Conservation (phyloP, 2,329 filamentous ascomycete genomes). For the Pestalotiopsis sp. region DNA sequence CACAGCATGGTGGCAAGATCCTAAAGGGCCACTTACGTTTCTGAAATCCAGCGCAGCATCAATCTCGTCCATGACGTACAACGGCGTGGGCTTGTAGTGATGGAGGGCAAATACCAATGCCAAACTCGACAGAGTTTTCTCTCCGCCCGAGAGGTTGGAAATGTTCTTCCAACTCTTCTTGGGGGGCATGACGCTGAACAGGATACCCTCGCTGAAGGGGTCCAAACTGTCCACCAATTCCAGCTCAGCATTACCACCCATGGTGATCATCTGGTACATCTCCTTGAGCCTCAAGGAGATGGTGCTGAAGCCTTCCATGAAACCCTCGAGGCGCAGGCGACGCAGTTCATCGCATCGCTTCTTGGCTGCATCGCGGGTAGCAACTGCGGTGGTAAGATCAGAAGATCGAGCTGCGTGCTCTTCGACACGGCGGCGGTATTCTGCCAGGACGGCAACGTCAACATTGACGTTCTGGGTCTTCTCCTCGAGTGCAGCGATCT, state of each 20-base stretch:
- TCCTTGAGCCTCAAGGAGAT: constrained; percentile 96
- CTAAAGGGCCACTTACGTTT: constrained; percentile 70
- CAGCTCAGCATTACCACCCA: constrained; percentile 97
- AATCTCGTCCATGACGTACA: constrained; percentile 99
- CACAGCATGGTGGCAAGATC: not conserved
- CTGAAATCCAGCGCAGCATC: constrained; percentile 96
- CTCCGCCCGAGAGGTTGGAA: constrained; percentile 89
- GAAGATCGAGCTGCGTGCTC: constrained; percentile 81
- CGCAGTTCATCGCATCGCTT: constrained; percentile 91
- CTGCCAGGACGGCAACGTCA: constrained; percentile 84
- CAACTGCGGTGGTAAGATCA: constrained; percentile 79
- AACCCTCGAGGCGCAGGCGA: constrained; percentile 86
- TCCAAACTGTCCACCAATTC: constrained; percentile 96
- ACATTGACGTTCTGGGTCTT: constrained; percentile 84
- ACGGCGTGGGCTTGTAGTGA: constrained; percentile 94
- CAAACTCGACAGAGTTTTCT: constrained; percentile 93
- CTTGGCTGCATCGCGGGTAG: constrained; percentile 83
- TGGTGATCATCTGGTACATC: constrained; percentile 99
- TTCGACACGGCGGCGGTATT: constrained; percentile 84
- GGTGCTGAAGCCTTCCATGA: constrained; percentile 95
- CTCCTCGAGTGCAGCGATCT: constrained; percentile 65
- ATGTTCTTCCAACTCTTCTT: constrained; percentile 99
- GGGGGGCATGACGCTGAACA: constrained; percentile 98
- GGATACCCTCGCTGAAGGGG: constrained; percentile 93
- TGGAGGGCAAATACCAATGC: constrained; percentile 97